Evolutionary conservation across 495 filamentous ascomycete species (phyloP), one percentile per base, ranked within the genome.

Genomic region (Xylona heveae): DNA sequence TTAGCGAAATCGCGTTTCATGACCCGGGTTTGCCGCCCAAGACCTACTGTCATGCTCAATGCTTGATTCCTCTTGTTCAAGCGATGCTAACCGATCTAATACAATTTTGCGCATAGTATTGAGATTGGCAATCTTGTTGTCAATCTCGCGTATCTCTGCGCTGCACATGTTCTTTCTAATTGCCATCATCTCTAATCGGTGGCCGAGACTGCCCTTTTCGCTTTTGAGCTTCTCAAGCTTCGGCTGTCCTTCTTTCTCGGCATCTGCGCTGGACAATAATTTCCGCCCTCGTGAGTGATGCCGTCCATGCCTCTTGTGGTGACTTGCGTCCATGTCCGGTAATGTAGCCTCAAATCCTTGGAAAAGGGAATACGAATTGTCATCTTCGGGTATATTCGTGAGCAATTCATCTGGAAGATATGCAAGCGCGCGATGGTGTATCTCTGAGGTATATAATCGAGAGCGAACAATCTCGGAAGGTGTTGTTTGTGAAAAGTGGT

Each of bases 91-190:
- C 42, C 90, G 66, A 33, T 93, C 85, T 23, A 99, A 49, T 14
- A 95, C 75, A 35, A 95, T 92, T 52, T 75, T 75, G 42, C 88
- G 76, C 80, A 93, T 95, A 33, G 68, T 78, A 42, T 83, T 75
- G 33, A 95, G 57, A 49, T 95, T 99, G 20, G 82, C 65, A 24
- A 99, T 81, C 53, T 95, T 99, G 53, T 74, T 83, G 48, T 99
- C 88, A 31, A 99, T 91, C 47, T 99, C 88, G 25, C 70, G 71
- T 29, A 99, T 95, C 50, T 99, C 88, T 36, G 78, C 69, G 43
- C 81, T 85, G 46, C 83, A 83, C 88, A 99, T 92, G 40, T 92
- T 93, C 50, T 95, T 99, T 33, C 90, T 68, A 24, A 99, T 65
- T 7, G 73, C 61, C 55, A 94, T 74, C 73, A 91, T 80, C 44